Evolutionary conservation across 768 basidiomycete species (phyloP), one percentile per base, ranked within the genome.

Genomic region (Leccinum subgranulosum): DNA sequence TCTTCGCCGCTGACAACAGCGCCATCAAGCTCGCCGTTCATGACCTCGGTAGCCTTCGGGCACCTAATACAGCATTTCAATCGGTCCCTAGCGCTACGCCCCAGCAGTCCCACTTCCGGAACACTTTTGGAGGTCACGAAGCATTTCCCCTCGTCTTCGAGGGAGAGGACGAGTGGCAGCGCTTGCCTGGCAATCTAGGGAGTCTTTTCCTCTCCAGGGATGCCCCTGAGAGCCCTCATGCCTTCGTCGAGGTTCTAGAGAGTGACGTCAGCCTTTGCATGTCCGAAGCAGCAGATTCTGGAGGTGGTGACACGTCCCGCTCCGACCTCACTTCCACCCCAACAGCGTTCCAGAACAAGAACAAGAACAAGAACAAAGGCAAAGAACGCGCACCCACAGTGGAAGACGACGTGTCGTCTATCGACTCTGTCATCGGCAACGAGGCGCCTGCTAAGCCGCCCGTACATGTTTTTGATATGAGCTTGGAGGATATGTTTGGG

Each of bases 151-250:
- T 79, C 33, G 72, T 77, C 48, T 75, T 79, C 41, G 80, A 79
- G 25, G 67, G 75, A 49, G 83, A 84, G 23, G 81, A 84, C 43
- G 86, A 84, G 43, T 90, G 88, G 89, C 84, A 88, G 65, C 75
- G 74, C 48, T 75, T 88, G 29, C 80, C 79, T 21, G 66, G 67
- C 6, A 66, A 60, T 55, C 59, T 81, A 14, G 75, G 75, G 29
- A 79, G 75, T 25, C 66, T 84, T 15, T 78, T 80, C 61, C 61
- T 68, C 33, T 68, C 68, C 29, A 60, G 58, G 39, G 68, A 70
- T 5, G 68, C 69, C 39, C 63, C 69, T 49, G 74, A 77, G 23
- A 79, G 75, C 51, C 80, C 84, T 4, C 86, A 87, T 71, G 87
- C 84, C 3, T 88, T 81, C 66, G 82, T 88, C 12, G 85, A 87